Evolutionary conservation across 139 green algal genomes (phyloP), one percentile per base, ranked within the genome.

Genomic region (Pleodorina starrii): DNA sequence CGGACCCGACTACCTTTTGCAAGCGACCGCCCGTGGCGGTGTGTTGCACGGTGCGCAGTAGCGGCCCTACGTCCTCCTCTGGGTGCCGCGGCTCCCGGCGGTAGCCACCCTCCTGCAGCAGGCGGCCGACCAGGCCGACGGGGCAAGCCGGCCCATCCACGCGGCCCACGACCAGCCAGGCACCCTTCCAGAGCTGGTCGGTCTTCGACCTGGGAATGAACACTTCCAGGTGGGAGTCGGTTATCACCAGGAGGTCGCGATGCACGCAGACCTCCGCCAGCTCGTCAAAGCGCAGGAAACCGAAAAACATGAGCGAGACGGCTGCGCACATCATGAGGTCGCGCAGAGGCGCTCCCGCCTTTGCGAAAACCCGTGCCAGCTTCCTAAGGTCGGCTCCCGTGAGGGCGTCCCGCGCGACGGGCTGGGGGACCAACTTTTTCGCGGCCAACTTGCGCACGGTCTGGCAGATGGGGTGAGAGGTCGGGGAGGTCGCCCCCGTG

Each of bases 151-250:
- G 40, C 42, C 74, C 74, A 25, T 12, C 9, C 0, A 60, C 19
- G 1, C 74, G 44, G 11, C 23, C 44, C 11, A 82, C 7, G 16
- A 43, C 17, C 29, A 63, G n/a, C 74, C 44, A 82, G 4, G 5
- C 40, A 0, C 74, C 74, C 23, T 82, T 40, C 74, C n/a, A 29
- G 6, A 42, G 10, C 74, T 60, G 40, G 74, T 82, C 74, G 2
- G 74, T 82, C 44, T 82, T 82, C 17, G 74, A 82, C 27, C 74
- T 7, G 2, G 74, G 74, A 43, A 82, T 82, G 29, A 82, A 82
- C 5, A 82, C 27, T 35, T 60, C 74, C 43, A 82, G 43, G 29
- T 63, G 74, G 2, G 38, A 35, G 19, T 54, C 21, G 10, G 43
- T 63, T 32, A 63, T 60, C 0, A 66, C 0, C 5, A 82, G 74